These are phyloP conservation scores for Sisymbrium altissimum DNA, from an alignment of 345 rosid species.

Conservation along the genomic window DNA sequence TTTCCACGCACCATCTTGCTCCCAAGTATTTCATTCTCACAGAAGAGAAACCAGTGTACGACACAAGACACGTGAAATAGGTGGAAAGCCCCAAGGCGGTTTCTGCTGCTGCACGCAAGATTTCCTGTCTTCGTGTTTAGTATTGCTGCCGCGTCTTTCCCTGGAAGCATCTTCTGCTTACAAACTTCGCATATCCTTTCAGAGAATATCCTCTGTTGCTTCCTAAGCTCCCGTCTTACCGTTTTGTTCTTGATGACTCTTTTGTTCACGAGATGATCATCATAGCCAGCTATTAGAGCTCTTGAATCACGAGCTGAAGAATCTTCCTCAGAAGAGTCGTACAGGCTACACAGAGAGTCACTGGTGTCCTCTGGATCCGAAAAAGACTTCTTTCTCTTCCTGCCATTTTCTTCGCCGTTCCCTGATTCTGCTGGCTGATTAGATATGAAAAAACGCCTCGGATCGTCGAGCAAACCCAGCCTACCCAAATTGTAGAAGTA, in stretches of 20 bases:
- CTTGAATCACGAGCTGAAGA: constrained; percentile 47
- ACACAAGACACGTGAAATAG: constrained; percentile 89
- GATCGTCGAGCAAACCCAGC: constrained; percentile 55
- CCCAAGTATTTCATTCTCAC: constrained; percentile 62
- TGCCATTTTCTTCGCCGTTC: constrained; percentile 36
- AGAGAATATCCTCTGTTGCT: constrained; percentile 71
- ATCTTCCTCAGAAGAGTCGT: constrained; percentile 67
- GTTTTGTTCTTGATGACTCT: constrained; percentile 56
- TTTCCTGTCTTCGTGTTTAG: constrained; percentile 75
- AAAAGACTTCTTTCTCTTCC: constrained; percentile 66
- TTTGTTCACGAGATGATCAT: constrained; percentile 56
- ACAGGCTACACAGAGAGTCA: constrained; percentile 54
- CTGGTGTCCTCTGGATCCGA: constrained; percentile 83
- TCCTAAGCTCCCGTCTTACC: constrained; percentile 71
- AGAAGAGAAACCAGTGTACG: constrained; percentile 82
- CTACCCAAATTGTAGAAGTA: constrained; percentile 71
- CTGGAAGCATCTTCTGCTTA: constrained; percentile 86
- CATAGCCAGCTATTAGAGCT: constrained; percentile 47
- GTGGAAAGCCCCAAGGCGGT: constrained; percentile 83
- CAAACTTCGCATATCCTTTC: constrained; percentile 90
- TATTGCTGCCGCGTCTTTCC: constrained; percentile 78
- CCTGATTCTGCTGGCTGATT: constrained; percentile 36
- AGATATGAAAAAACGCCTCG: constrained; percentile 53
- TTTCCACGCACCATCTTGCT: constrained; percentile 36
- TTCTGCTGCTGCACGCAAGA: constrained; percentile 78